Evolutionary conservation across 257 asterid genomes (phyloP).

Genomic region (Solanum lycopersicoides): DNA sequence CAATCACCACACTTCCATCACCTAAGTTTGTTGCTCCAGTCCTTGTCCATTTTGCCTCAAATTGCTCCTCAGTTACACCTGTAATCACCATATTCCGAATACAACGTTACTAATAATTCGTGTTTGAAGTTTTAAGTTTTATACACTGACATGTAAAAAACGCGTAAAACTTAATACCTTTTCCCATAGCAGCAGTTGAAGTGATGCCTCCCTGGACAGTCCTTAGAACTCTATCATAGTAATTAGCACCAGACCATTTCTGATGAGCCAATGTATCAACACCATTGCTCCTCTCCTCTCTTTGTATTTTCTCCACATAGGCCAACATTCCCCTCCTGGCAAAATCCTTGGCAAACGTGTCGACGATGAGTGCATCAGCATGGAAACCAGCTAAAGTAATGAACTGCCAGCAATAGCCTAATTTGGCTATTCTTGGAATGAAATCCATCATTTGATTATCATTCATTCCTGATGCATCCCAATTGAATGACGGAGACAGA

Average conservation of each 20-base stretch:
- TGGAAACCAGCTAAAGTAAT: conserved; percentile 93
- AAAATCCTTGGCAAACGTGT: conserved; percentile 78
- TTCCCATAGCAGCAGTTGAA: conserved; percentile 98
- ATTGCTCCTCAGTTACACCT: conserved; percentile 98
- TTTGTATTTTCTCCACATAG: conserved; percentile 85
- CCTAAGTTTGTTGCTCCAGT: conserved; percentile 40
- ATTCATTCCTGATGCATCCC: conserved; percentile 94
- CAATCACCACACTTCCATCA: conserved; percentile 57
- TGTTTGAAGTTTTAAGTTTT: neutral
- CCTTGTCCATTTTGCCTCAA: conserved; percentile 82
- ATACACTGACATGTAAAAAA: neutral
- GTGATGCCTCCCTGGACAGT: conserved; percentile 97
- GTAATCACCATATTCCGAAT: neutral
- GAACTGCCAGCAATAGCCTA: conserved; percentile 96
- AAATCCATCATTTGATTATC: conserved; percentile 82
- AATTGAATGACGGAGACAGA: conserved; percentile 88
- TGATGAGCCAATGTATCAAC: conserved; percentile 99
- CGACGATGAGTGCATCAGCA: conserved; percentile 69
- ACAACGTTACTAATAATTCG: neutral
- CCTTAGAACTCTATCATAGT: conserved; percentile 82
- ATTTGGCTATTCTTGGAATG: conserved; percentile 71
- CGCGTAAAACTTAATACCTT: conserved; percentile 26
- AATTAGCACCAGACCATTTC: conserved; percentile 98
- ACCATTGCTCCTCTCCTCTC: conserved; percentile 78
- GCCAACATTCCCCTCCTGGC: conserved; percentile 85